Evolutionary conservation across 805 yeast genomes (phyloP).

Genomic region (Schwanniomyces vanrijiae): DNA sequence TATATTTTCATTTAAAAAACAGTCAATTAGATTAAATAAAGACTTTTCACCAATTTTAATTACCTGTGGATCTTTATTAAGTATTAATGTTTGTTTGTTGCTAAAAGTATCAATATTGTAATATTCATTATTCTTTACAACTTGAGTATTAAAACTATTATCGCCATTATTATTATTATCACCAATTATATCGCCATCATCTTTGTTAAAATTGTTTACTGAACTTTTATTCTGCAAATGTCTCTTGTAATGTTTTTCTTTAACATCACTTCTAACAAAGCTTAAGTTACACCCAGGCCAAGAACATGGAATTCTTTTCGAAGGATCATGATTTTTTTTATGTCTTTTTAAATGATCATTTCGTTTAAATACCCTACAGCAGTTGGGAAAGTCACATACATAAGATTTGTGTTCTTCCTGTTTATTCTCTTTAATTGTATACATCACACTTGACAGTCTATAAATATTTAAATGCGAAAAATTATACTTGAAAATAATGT

Average conservation of each 20-base stretch:
- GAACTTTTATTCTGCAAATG: conserved; percentile 12
- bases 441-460: too few relatives aligned
- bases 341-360: conserved; percentile 65
- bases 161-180: too few relatives aligned
- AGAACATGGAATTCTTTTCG: conserved; percentile 9
- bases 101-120: conserved; percentile 23
- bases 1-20: conserved; percentile 25
- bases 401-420: too few relatives aligned
- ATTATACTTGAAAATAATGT: too few relatives aligned
- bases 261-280: conserved; percentile 20
- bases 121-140: background rate
- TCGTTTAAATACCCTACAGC: conserved; percentile 53
- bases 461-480: too few relatives aligned
- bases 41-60: too few relatives aligned
- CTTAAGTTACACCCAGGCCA: conserved; percentile 17
- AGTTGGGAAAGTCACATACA: conserved; percentile 46
- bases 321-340: conserved; percentile 49
- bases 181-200: too few relatives aligned
- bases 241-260: conserved; percentile 20
- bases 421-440: too few relatives aligned
- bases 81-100: too few relatives aligned
- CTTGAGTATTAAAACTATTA: too few relatives aligned
- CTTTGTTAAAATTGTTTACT: too few relatives aligned
- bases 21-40: conserved; percentile 30
- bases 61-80: too few relatives aligned